Base-by-base conservation (phyloP, 441 rosid genomes). In the Mallotus japonicus region DNA sequence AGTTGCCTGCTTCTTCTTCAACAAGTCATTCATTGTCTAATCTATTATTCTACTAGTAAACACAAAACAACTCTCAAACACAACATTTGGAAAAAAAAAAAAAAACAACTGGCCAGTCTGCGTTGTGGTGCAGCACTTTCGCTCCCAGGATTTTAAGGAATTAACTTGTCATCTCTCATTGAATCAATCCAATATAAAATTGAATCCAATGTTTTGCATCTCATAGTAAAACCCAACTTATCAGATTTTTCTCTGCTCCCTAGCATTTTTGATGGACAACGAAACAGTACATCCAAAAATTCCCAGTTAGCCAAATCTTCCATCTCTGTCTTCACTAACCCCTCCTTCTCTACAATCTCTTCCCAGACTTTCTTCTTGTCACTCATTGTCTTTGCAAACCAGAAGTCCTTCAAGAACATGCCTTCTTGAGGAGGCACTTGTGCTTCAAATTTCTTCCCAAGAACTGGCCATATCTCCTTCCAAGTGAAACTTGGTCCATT, bases 301-400 rank as follows among this genome's bases (percentile, higher is more conserved):
- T 57, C 88, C 97, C 96, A 94, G 55, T 86, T 92, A 0, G 96
- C 95, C 80, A 94, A 82, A 74, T 90, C 95, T 64, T 76, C 89
- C 83, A 89, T 78, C 69, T 89, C 76, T 50, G 92, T 87, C 73
- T 61, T 9, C 19, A 84, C 70, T 49, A 94, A 79, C 46, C 80
- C 82, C 77, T 90, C 84, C 74, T 81, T 83, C 72, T 5, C 73
- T 42, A 85, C 91, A 63, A 94, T 90, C 57, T 85, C 97, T 70
- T 73, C 74, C 99, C 99, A 94, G 6, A 78, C 87, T 65, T 74
- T 28, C 14, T 77, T 69, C 80, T 84, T 88, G 74, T 84, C 85
- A 0, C 73, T 68, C 93, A 94, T 85, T 70, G 82, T 86, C 62
- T 46, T 75, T 4, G 78, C 77, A 57, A 77, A 88, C 82, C 78